Evolutionary conservation across 1,139 yeast species (phyloP), one percentile per base, ranked within the genome.

Genomic region (Meyerozyma elateridarum): DNA sequence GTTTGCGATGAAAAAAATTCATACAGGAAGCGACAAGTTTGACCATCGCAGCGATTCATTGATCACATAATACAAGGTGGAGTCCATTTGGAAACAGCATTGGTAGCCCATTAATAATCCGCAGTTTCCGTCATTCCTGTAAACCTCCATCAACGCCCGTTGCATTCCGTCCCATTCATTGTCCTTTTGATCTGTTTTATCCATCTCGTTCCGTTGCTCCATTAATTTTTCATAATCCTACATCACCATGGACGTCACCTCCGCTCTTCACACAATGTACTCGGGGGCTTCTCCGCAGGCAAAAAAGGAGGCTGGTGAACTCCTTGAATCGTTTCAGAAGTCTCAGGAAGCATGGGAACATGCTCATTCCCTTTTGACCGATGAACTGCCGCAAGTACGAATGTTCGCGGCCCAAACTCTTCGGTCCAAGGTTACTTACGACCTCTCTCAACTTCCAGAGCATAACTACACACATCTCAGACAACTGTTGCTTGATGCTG

Each of bases 331-430:
- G 20, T 91, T 91, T 58, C 97, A 91, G 55, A 82, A 88, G 54
- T 79, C 89, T 0, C 61, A 69, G 30, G 77, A 70, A 31, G 82
- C 93, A 0, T 84, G 94, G 93, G 65, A 65, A 15, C 40, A 71
- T 1, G 64, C 57, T 52, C 42, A 29, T 16, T 7, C 27, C 19
- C 9, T 24, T 8, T 39, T 41, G 9, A 28, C 38, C 30, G 42
- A 39, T 20, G 49, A 49, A 26, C 38, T 67, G 8, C 39, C 72
- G 16, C 83, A 81, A 44, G 59, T 83, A 29, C 44, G 42, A 25
- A 64, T 91, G 46, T 91, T 93, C 62, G 84, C 93, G 7, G 84
- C 96, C 1, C 98, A 93, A 54, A 89, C 97, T 0, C 61, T 93
- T 40, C 67, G 96, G 42, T 80, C 89, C 25, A 88, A 88, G 49